Conservation (phyloP, 2,329 filamentous ascomycete species). For the Colletotrichum phormii region DNA sequence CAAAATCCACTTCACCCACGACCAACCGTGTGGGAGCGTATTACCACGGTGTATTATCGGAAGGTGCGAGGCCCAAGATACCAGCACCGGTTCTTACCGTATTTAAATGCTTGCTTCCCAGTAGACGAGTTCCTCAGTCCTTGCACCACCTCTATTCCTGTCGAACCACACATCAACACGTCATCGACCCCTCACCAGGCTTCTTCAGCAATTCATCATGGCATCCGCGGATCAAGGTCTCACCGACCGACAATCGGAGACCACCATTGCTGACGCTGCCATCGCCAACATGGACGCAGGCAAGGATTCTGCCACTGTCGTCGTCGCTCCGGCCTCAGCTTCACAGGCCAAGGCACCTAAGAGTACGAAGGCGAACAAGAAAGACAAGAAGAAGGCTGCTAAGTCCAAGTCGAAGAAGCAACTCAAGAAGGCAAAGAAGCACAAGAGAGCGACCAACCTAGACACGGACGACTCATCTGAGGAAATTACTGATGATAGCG, state of each 20-base stretch:
- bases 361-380: not conserved
- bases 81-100: too few species aligned
- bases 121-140: not conserved
- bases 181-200: not conserved
- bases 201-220: not conserved
- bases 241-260: not conserved
- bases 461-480: not conserved
- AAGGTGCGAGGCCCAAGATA: not conserved
- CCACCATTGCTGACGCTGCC: not conserved
- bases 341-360: not conserved
- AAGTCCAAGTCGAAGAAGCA: not conserved
- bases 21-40: too few species aligned
- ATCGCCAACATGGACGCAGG: not conserved
- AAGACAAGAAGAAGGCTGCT: not conserved
- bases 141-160: not conserved
- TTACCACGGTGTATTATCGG: not conserved
- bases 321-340: not conserved
- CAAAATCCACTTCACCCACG: not conserved
- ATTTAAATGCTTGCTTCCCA: not conserved
- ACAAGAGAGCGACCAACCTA: not conserved
- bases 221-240: not conserved
- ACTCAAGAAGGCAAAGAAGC: not conserved
- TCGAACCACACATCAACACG: not conserved
- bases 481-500: not conserved
- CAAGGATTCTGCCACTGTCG: not conserved